Evolutionary conservation across 805 yeast species (phyloP).

Genomic region (Blastobotrys mokoenaii): DNA sequence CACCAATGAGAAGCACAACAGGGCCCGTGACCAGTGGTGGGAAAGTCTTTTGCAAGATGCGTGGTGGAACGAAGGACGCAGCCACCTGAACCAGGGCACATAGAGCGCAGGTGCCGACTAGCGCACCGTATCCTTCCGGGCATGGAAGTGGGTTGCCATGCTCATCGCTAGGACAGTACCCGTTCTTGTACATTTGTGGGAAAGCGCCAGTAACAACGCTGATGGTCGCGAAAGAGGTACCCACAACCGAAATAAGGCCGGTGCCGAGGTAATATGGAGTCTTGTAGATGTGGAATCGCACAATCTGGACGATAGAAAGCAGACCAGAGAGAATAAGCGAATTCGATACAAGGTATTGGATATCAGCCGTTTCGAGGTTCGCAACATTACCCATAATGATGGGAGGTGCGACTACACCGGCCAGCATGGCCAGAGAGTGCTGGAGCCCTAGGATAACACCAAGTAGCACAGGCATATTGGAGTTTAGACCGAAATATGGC

Average conservation of each 20-base stretch:
- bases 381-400: conserved; percentile 60
- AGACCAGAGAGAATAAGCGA: conserved; percentile 64
- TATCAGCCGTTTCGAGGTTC: conserved; percentile 39
- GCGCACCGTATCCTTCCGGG: conserved; percentile 85
- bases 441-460: conserved; percentile 78
- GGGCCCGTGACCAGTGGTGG: conserved; percentile 94
- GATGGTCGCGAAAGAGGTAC: conserved; percentile 84
- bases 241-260: conserved; percentile 82
- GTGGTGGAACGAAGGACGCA: conserved; percentile 72
- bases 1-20: conserved; percentile 79
- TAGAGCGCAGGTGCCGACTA: conserved; percentile 69
- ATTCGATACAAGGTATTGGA: conserved; percentile 64
- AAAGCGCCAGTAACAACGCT: conserved; percentile 67
- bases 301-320: conserved; percentile 66
- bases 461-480: conserved; percentile 71
- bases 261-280: conserved; percentile 80
- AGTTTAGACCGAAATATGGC: conserved; percentile 77
- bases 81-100: conserved; percentile 70
- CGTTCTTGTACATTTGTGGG: conserved; percentile 71
- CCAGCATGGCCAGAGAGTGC: conserved; percentile 84
- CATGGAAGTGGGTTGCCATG: conserved; percentile 69
- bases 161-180: conserved; percentile 53
- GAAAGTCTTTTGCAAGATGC: conserved; percentile 58
- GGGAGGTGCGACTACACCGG: conserved; percentile 84
- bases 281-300: conserved; percentile 65